A percentile compares a stretch with the other conserved stretches of the same genome.
Evolutionary conservation across 2,329 filamentous ascomycete species (phyloP).

Genomic region (Hymenoscyphus albidus): DNA sequence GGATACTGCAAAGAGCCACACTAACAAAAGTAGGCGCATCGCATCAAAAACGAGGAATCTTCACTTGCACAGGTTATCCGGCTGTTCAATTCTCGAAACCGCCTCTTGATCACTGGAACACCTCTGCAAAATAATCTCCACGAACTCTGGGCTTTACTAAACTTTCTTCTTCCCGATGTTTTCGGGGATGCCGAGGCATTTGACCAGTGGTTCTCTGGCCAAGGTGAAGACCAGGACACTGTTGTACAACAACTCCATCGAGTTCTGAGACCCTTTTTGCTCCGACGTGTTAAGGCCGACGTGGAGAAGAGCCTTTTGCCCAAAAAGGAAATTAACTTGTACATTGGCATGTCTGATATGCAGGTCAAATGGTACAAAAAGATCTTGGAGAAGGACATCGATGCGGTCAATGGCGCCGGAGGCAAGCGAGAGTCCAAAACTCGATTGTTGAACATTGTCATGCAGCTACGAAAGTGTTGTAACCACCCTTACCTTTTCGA

Average conservation of each 20-base stretch:
- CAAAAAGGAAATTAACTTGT: slow-evolving; percentile 96
- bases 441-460: slow-evolving; percentile 93
- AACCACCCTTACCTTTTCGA: slow-evolving; percentile 99
- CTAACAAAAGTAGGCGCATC: slow-evolving; percentile 57
- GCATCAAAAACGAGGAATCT: slow-evolving; percentile 99
- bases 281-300: slow-evolving; percentile 94
- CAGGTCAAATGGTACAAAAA: slow-evolving; percentile 99
- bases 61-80: slow-evolving; percentile 95
- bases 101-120: slow-evolving; percentile 92
- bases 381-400: slow-evolving; percentile 97
- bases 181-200: slow-evolving; percentile 97
- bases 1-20: background rate
- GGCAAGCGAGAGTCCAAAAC: slow-evolving; percentile 98
- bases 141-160: slow-evolving; percentile 94
- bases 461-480: slow-evolving; percentile 98
- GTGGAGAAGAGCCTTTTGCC: slow-evolving; percentile 96
- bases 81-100: slow-evolving; percentile 91
- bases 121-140: slow-evolving; percentile 97
- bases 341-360: slow-evolving; percentile 99
- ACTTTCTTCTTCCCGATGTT: slow-evolving; percentile 96
- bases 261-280: slow-evolving; percentile 86
- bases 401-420: slow-evolving; percentile 93
- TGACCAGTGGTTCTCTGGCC: slow-evolving; percentile 94
- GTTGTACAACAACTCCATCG: slow-evolving; percentile 95
- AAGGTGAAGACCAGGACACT: slow-evolving; percentile 86